Conservation (phyloP, 495 filamentous ascomycete species). For the Trichocladium uniseriatum region DNA sequence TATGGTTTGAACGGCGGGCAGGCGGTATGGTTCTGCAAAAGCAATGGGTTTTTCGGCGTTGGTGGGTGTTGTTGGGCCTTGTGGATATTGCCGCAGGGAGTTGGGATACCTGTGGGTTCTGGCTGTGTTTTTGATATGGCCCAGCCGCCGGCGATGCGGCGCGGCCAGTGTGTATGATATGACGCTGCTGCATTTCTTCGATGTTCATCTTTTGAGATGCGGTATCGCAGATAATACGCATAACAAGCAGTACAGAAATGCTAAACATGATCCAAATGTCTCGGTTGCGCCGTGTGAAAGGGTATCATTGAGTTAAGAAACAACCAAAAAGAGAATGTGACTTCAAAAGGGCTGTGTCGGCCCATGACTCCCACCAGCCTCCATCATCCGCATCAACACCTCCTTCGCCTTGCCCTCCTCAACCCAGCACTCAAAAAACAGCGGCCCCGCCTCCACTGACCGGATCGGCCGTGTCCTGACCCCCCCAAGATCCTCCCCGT, state of each 20-base stretch:
- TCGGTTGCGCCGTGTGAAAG: not conserved
- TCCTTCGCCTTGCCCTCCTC: constrained; percentile 44
- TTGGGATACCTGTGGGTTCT: not conserved
- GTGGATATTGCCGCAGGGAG: no score
- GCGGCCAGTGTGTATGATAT: constrained; percentile 1
- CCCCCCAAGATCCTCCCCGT: constrained; percentile 36
- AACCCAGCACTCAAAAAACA: constrained; percentile 61
- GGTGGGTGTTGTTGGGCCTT: not conserved
- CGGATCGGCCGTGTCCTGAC: constrained; percentile 46
- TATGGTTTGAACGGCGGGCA: not conserved
- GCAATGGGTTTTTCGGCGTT: not conserved
- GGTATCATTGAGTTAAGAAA: not conserved
- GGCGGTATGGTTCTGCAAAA: not conserved
- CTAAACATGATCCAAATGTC: not conserved
- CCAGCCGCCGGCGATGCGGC: not conserved
- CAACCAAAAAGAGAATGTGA: not conserved
- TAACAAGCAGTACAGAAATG: not conserved
- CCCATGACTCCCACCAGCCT: not conserved
- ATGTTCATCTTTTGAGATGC: not conserved
- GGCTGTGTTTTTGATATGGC: not conserved
- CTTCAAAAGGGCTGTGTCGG: not conserved
- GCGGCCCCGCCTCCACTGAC: constrained; percentile 52
- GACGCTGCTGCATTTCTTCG: not conserved
- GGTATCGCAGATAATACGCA: not conserved
- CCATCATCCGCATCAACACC: constrained; percentile 2